These are phyloP conservation scores for Ceratobasidium sp. DNA, from an alignment of 1,284 basidiomycete genomes.

Conservation along the genomic window DNA sequence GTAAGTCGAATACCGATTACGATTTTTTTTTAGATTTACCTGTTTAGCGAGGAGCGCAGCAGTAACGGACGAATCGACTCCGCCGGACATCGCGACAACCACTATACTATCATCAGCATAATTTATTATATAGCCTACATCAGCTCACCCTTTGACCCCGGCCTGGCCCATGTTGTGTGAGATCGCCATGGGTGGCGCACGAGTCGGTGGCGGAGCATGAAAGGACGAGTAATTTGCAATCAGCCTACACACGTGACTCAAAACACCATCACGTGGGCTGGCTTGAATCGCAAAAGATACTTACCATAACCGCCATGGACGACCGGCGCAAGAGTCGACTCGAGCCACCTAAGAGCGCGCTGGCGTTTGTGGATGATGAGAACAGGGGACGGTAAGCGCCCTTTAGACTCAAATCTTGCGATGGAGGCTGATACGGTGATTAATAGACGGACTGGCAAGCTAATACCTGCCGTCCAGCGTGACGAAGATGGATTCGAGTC, in stretches of 20 bases:
- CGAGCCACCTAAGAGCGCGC: constrained; percentile 32
- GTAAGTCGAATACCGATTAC: background rate
- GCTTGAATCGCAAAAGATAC: background rate
- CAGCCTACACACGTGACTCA: constrained; percentile 20
- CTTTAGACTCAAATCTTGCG: too few species aligned
- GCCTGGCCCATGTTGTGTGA: background rate
- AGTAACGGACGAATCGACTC: constrained; percentile 92
- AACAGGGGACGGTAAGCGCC: constrained; percentile 17
- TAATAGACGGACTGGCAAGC: constrained; percentile 35
- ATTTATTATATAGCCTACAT: background rate
- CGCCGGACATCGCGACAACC: constrained; percentile 93
- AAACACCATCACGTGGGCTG: constrained; percentile 23
- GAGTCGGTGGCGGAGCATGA: background rate
- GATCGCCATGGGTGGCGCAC: constrained; percentile 4
- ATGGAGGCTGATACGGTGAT: too few species aligned
- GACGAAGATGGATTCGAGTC: constrained; percentile 42
- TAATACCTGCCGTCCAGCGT: constrained; percentile 26
- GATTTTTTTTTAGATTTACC: constrained; percentile 50
- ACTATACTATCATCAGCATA: constrained; percentile 56
- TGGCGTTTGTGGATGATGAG: constrained; percentile 38
- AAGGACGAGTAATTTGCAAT: background rate
- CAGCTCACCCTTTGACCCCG: background rate
- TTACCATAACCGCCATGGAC: constrained; percentile 5
- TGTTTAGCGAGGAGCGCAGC: constrained; percentile 77
- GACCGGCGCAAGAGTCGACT: constrained; percentile 36